phyloP scores from a whole-genome alignment of 2,329 filamentous ascomycete species.

The Colletotrichum phormii region DNA sequence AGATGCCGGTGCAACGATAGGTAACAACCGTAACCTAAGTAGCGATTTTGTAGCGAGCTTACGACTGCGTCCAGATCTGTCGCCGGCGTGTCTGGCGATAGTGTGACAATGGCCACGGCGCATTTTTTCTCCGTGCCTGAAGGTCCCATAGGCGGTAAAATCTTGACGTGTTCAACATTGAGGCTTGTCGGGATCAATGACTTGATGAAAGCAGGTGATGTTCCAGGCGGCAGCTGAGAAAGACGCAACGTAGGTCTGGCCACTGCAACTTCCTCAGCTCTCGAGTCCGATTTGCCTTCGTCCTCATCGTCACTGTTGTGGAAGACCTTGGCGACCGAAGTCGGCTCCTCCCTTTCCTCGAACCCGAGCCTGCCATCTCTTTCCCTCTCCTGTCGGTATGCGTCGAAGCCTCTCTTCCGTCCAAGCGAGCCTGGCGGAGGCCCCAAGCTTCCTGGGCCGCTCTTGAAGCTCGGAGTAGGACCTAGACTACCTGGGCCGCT shows the following conservation, averaged over 20 bases:
- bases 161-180: conserved; percentile 78
- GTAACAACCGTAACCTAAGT: conserved; percentile 87
- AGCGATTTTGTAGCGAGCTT: conserved; percentile 82
- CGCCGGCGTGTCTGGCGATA: conserved; percentile 83
- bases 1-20: conserved; percentile 84
- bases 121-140: conserved; percentile 74
- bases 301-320: conserved; percentile 73
- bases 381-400: conserved; percentile 52
- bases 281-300: conserved; percentile 55
- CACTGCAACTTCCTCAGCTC: conserved; percentile 68
- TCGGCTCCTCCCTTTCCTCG: conserved; percentile 57
- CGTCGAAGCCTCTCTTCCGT: conserved; percentile 66
- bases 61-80: conserved; percentile 86
- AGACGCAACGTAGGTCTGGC: conserved; percentile 73
- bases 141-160: conserved; percentile 67
- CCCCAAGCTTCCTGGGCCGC: conserved; percentile 72
- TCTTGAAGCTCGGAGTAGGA: conserved; percentile 64
- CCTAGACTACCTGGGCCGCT: conserved; percentile 74
- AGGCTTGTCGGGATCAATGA: conserved; percentile 69
- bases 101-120: conserved; percentile 81
- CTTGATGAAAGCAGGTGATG: conserved; percentile 69
- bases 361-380: conserved; percentile 49
- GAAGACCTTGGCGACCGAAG: conserved; percentile 78
- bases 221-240: conserved; percentile 70
- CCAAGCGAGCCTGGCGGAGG: conserved; percentile 60